Evolutionary conservation across 139 green algal species (phyloP), one percentile per base, ranked within the genome.

Genomic region (Pseudopediastrum boryanum): DNA sequence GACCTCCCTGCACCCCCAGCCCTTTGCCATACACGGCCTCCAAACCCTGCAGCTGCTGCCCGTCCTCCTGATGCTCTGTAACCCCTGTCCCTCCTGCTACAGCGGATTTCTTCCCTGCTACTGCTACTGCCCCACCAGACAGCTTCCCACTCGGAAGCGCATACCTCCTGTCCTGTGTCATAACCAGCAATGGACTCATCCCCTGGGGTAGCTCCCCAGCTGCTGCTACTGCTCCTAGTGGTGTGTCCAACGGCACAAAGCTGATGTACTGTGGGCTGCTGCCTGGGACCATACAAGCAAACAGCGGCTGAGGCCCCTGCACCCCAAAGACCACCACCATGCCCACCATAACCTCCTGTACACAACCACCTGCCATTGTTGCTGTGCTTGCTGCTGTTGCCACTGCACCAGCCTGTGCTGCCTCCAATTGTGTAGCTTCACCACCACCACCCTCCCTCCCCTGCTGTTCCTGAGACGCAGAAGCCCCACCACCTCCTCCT

Each of bases 321-420:
- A 84, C 61, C 64, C 80, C 69, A 31, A 93, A 88, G 3, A 90
- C 67, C 5, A 91, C 50, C 39, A 90, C 85, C 16, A 79, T 42
- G 43, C 78, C 79, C 31, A 43, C 69, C 29, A 16, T 41, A n/a
- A n/a, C n/a, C n/a, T n/a, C n/a, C n/a, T n/a, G n/a, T n/a, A n/a
- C n/a, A n/a, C n/a, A n/a, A n/a, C n/a, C n/a, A n/a, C n/a, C n/a
- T n/a, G n/a, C n/a, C n/a, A n/a, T n/a, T n/a, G n/a, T n/a, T n/a
- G n/a, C n/a, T n/a, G n/a, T n/a, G n/a, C n/a, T n/a, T n/a, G n/a
- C n/a, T n/a, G n/a, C n/a, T n/a, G n/a, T n/a, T n/a, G n/a, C n/a
- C n/a, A n/a, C n/a, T n/a, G n/a, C n/a, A n/a, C n/a, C n/a, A n/a
- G n/a, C n/a, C n/a, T n/a, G n/a, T n/a, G n/a, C n/a, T n/a, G n/a